Evolutionary conservation across 305 asterid genomes (phyloP), one percentile per base, ranked within the genome.

Genomic region (Plantago rigida): DNA sequence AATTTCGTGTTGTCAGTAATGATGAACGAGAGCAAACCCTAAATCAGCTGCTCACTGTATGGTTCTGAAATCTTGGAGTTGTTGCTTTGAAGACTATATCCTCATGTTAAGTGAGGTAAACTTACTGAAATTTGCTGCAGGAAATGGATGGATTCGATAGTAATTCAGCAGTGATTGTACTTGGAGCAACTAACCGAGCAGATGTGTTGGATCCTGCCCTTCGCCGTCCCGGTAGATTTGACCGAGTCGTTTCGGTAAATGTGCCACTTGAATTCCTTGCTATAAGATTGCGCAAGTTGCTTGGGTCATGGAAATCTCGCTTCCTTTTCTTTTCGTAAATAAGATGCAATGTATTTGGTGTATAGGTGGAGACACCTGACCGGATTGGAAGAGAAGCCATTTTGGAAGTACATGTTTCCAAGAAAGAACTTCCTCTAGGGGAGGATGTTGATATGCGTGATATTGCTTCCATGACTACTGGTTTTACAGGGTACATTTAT

Each of bases 131-230:
- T 64, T 55, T 56, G 29, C 65, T 71, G 87, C 86, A 93, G 97
- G 99, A 93, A 75, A 93, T 93, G 99, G 99, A 93, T 78, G 99
- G 99, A 45, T 93, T 93, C 75, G 99, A 93, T 76, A 93, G 99
- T 78, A 93, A 84, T 67, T 85, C 97, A 56, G 95, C 99, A 47
- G 99, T 93, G 56, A 93, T 89, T 73, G 99, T 93, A 70, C 95
- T 93, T 67, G 99, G 99, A 66, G 97, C 99, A 50, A 93, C 99
- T 54, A 93, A 93, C 75, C 82, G 99, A 65, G 81, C 97, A 52
- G 99, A 93, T 81, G 97, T 93, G 55, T 78, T 93, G 69, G 97
- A 93, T 70, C 97, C 96, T 42, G 99, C 97, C 65, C 97, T 93
- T 64, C 90, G 95, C 54, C 94, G 99, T 59, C 97, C 99, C 19